Base-by-base conservation (phyloP, 2,329 filamentous ascomycete genomes). In the Claviceps lovelessii region DNA sequence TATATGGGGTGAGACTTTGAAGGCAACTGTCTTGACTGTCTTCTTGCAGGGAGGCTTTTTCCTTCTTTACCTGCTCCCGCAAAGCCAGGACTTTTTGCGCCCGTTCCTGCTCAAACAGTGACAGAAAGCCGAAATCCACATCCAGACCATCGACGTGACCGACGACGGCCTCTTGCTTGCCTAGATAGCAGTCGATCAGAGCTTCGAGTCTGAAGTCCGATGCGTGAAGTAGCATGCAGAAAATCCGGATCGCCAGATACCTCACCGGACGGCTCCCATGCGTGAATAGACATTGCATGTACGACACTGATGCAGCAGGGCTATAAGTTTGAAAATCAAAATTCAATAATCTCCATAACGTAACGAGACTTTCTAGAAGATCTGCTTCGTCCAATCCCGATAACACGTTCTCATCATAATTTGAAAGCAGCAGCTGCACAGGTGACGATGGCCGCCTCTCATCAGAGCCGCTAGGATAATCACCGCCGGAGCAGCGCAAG, bases 171-270 rank as follows among this genome's bases (percentile, higher is more conserved):
- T 79, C 79, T 44, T 78, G 73, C 46, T 68, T 72, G 49, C 80
- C 82, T 54, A 91, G 73, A 67, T 90, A 77, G 62, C 79, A 75
- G 51, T 73, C 70, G 37, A 94, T 70, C 67, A 95, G 84, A 51
- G 79, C 74, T 64, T 94, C 85, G 50, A 86, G 76, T 58, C 88
- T 88, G 59, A 78, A 74, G 67, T 98, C 93, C 4, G 93, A 85
- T 35, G 86, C 86, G 62, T 83, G 82, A 61, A 94, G 80, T 55
- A 89, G 81, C 58, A 88, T 76, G 64, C 85, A 90, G 60, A 95
- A 86, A 56, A 90, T 81, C 59, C 89, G 81, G 55, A 95, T 78
- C 15, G 90, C 85, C 57, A 97, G 75, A 68, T 90, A 95, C 69
- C 86, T 81, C 52, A 95, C 79, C 17, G 79, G 72, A 56, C 70